Evolutionary conservation across 2,329 filamentous ascomycete species (phyloP), one percentile per base, ranked within the genome.

Genomic region (Colletotrichum siamense): DNA sequence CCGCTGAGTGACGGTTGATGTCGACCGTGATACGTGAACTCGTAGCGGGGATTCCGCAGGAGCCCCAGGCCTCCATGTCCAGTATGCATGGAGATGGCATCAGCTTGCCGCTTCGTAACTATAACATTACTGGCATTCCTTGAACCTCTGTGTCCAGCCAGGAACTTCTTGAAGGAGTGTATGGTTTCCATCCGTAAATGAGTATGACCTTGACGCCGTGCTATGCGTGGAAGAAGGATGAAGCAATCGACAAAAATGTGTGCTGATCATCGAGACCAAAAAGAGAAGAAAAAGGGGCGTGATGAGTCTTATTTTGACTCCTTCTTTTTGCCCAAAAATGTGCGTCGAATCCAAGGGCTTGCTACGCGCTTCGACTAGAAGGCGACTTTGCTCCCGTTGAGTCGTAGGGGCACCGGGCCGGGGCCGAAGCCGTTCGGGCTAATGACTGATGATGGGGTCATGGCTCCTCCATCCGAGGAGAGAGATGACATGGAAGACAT

Each of bases 371-470:
- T 79, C 78, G 74, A 78, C 79, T 81, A 87, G 77, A 86, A 83
- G 69, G 83, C 84, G 76, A 83, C 82, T 80, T 84, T 85, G 71
- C 83, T 80, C 44, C 85, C 85, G 52, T 87, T 86, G 30, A 86
- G 79, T 44, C 85, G 83, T 67, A 84, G 78, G n/a, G 77, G 72
- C 64, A 77, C 73, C 71, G 66, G 77, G 55, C 74, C 78, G 36
- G 52, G 74, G 49, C 71, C 77, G 68, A 71, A 79, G 28, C 80
- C 84, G 75, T 83, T 82, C 13, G 82, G 76, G 61, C 83, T 83
- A 13, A 85, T 80, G 64, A 79, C 72, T 26, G 81, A 81, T 22
- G 83, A 81, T 15, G 82, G 79, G 44, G 83, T 81, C 70, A 82
- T 82, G 69, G 81, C 81, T 69, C 85, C 85, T 57, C 74, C 74